Conservation (phyloP, 192 early-diverging fungal species). For the Diversispora eburnea region DNA sequence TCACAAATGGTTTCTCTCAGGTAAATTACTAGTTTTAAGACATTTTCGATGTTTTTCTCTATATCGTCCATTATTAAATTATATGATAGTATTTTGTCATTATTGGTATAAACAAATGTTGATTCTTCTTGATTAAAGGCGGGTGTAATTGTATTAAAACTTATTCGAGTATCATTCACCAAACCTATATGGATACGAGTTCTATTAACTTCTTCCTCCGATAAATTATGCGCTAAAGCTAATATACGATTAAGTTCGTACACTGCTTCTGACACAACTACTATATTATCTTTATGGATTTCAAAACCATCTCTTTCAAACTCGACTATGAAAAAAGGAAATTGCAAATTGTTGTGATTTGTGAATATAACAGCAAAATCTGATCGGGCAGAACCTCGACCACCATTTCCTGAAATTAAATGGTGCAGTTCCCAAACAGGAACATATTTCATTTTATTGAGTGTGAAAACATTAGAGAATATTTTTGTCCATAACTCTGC, state of each 20-base stretch:
- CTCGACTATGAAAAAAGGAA: slow-evolving; percentile 24
- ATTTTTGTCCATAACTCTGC: slow-evolving; percentile 30
- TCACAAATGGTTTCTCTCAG: slow-evolving; percentile 29
- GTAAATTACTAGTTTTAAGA: slow-evolving; percentile 27
- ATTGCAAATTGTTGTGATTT: slow-evolving; percentile 24
- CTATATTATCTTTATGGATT: slow-evolving; percentile 27
- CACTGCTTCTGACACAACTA: slow-evolving; percentile 27
- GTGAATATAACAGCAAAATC: slow-evolving; percentile 25
- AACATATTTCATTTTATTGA: slow-evolving; percentile 23
- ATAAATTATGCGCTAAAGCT: slow-evolving; percentile 25
- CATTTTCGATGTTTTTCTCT: slow-evolving; percentile 26
- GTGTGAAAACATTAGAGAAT: slow-evolving; percentile 14
- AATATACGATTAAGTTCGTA: slow-evolving; percentile 27
- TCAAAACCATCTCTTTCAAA: slow-evolving; percentile 21
- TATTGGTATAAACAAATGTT: slow-evolving; percentile 29
- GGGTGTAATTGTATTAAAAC: slow-evolving; percentile 27
- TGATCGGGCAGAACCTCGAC: slow-evolving; percentile 24
- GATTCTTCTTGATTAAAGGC: slow-evolving; percentile 27
- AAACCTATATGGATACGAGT: slow-evolving; percentile 27
- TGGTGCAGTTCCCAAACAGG: slow-evolving; percentile 30
- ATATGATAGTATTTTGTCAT: slow-evolving; percentile 25
- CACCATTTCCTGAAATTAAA: slow-evolving; percentile 24
- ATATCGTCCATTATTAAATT: slow-evolving; percentile 27
- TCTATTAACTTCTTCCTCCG: slow-evolving; percentile 29
- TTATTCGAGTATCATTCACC: slow-evolving; percentile 25